phyloP scores from a whole-genome alignment of 805 yeast species.

The Yamadazyma olivae region DNA sequence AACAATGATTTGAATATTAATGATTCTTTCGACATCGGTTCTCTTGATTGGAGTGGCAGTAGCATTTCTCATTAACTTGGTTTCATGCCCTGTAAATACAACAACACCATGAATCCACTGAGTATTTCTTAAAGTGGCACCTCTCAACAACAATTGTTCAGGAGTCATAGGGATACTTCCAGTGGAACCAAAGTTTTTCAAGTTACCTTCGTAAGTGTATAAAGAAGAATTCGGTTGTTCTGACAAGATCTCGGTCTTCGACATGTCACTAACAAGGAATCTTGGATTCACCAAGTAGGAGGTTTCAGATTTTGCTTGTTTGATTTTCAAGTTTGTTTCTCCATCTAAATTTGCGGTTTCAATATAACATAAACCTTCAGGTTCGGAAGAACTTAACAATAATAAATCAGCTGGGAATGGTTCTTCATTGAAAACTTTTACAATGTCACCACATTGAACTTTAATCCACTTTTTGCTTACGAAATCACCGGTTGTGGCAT shows the following conservation, averaged over 20 bases:
- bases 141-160: constrained; percentile 88
- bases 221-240: constrained; percentile 94
- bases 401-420: constrained; percentile 93
- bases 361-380: constrained; percentile 95
- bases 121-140: constrained; percentile 93
- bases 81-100: constrained; percentile 96
- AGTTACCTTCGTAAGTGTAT: constrained; percentile 92
- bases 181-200: constrained; percentile 53
- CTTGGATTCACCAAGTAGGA: constrained; percentile 64
- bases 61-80: constrained; percentile 96
- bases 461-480: constrained; percentile 75
- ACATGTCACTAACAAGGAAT: constrained; percentile 38
- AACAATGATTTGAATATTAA: constrained; percentile 87
- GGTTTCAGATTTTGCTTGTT: constrained; percentile 83
- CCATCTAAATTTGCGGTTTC: constrained; percentile 98
- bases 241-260: constrained; percentile 50
- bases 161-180: constrained; percentile 70
- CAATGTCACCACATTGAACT: constrained; percentile 87
- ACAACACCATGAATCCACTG: constrained; percentile 94
- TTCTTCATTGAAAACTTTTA: constrained; percentile 80
- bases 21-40: constrained; percentile 94
- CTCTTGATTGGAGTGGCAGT: constrained; percentile 97
- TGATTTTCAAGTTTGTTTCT: constrained; percentile 93
- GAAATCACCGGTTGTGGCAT: constrained; percentile 58
- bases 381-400: constrained; percentile 87